Conservation (phyloP, 495 filamentous ascomycete genomes). For the Sabuloglossum arenarium region DNA sequence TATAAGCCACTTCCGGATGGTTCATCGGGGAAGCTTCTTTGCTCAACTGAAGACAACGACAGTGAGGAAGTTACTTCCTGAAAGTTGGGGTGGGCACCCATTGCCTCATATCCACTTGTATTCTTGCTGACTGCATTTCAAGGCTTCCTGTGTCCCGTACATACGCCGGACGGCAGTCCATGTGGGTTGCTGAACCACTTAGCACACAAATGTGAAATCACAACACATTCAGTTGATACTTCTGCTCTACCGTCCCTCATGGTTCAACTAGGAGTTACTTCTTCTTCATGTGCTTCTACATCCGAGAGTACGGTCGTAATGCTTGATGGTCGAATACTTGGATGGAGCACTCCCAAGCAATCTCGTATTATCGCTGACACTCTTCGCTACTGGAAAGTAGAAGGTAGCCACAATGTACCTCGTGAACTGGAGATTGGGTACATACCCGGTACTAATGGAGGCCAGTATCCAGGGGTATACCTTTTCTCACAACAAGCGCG, state of each 20-base stretch:
- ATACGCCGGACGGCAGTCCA: slow-evolving; percentile 88
- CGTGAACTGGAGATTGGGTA: slow-evolving; percentile 77
- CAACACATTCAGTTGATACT: slow-evolving; percentile 46
- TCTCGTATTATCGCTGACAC: slow-evolving; percentile 61
- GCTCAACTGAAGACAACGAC: slow-evolving; percentile 93
- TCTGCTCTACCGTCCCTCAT: slow-evolving; percentile 51
- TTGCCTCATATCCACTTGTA: neutral
- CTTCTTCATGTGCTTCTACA: slow-evolving; percentile 48
- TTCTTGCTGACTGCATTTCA: neutral
- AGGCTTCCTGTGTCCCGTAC: slow-evolving; percentile 80
- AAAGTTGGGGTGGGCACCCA: slow-evolving; percentile 54
- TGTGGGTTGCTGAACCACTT: slow-evolving; percentile 92
- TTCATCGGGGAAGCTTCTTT: slow-evolving; percentile 97
- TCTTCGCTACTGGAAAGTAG: slow-evolving; percentile 86
- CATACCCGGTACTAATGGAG: slow-evolving; percentile 64
- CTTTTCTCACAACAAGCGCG: slow-evolving; percentile 69
- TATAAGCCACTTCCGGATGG: slow-evolving; percentile 98
- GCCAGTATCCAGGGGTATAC: slow-evolving; percentile 90
- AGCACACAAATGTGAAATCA: slow-evolving; percentile 82
- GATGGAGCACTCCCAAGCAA: slow-evolving; percentile 71
- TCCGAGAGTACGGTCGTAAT: slow-evolving; percentile 72
- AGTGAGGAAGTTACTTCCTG: slow-evolving; percentile 81
- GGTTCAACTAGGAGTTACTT: slow-evolving; percentile 53
- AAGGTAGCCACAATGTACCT: slow-evolving; percentile 68
- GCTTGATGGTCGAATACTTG: slow-evolving; percentile 73